These are phyloP conservation scores for Plectosphaerella sp. DNA, from an alignment of 2,329 filamentous ascomycete species.

Conservation along the genomic window DNA sequence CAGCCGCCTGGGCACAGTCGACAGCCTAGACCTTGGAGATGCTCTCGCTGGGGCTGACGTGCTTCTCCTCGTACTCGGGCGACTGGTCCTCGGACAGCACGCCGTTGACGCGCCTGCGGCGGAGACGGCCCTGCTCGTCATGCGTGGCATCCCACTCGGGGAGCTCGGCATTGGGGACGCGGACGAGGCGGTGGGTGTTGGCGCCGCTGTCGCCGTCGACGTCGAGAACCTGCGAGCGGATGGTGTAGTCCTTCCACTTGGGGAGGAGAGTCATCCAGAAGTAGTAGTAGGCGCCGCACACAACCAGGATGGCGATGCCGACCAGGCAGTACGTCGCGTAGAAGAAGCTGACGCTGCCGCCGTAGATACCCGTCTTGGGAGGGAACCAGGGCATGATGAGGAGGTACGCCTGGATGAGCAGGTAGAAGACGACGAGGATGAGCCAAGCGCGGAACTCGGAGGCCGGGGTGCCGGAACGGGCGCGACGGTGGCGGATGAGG, in stretches of 20 bases:
- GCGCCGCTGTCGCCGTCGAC: conserved; percentile 39
- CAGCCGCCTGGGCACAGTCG: background rate
- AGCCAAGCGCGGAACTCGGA: conserved; percentile 58
- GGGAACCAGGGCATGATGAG: conserved; percentile 71
- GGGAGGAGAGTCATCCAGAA: conserved; percentile 56
- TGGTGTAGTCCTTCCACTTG: conserved; percentile 43
- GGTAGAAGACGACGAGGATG: conserved; percentile 52
- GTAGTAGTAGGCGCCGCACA: conserved; percentile 54
- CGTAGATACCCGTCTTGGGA: conserved; percentile 52
- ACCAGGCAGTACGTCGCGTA: conserved; percentile 66
- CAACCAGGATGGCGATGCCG: conserved; percentile 53
- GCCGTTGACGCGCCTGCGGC: background rate
- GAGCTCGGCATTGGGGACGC: conserved; percentile 46
- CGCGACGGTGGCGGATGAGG: conserved; percentile 51
- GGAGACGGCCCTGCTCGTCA: conserved; percentile 38
- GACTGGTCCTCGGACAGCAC: background rate
- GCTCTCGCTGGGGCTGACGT: background rate
- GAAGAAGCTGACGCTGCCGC: conserved; percentile 68
- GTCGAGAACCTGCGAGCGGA: conserved; percentile 49
- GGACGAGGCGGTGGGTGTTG: conserved; percentile 43
- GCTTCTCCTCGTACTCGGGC: background rate
- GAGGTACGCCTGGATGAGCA: conserved; percentile 55
- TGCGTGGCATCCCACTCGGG: conserved; percentile 54
- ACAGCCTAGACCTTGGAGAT: background rate
- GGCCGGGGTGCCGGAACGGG: conserved; percentile 38